Conservation (phyloP, 805 yeast species). For the Metschnikowia borealis region DNA sequence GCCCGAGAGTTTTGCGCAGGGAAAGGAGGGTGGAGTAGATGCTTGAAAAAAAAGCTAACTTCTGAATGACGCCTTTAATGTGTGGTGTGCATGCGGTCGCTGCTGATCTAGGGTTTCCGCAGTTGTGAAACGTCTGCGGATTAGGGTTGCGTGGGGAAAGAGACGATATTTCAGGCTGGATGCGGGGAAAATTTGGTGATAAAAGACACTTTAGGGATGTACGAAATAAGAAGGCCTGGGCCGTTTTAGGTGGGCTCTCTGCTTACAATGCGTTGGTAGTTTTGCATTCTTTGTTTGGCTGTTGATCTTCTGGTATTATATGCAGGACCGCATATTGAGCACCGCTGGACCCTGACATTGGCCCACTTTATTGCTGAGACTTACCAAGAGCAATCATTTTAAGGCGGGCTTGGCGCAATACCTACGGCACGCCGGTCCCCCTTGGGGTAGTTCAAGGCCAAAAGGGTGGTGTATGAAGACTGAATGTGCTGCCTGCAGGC, state of each 20-base stretch:
- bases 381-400: too few relatives aligned
- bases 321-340: not conserved
- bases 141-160: not conserved
- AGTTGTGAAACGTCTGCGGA: conserved; percentile 4
- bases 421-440: not conserved
- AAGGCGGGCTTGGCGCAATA: not conserved
- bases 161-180: not conserved
- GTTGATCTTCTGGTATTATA: not conserved
- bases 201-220: not conserved
- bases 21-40: not conserved
- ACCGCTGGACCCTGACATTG: too few relatives aligned
- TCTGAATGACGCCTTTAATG: not conserved
- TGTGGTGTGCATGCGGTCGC: conserved; percentile 5
- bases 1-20: not conserved
- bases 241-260: not conserved
- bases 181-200: not conserved
- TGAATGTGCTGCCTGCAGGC: not conserved
- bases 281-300: not conserved
- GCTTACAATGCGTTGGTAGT: not conserved
- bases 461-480: not conserved
- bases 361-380: too few relatives aligned
- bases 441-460: not conserved
- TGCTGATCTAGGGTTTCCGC: conserved; percentile 4
- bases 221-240: not conserved
- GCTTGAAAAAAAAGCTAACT: not conserved